A percentile compares a stretch with the other conserved stretches of the same genome.
These are phyloP conservation scores for Leccinum imitatum DNA, from an alignment of 768 basidiomycete genomes.

Conservation along the genomic window DNA sequence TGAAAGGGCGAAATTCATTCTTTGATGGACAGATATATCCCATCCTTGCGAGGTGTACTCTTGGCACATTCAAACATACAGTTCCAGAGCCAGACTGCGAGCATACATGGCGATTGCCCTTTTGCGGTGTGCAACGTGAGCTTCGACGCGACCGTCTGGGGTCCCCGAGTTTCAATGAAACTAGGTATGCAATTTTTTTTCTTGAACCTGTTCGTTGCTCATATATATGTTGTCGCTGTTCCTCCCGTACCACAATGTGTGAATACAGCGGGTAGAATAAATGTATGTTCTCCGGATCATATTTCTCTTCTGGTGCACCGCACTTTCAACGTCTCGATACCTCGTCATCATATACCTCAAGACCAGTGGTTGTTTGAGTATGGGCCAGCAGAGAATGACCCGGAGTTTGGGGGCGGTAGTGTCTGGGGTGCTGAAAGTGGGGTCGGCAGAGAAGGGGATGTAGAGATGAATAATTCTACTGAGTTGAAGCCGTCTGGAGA, in stretches of 20 bases:
- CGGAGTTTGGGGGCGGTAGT: constrained; percentile 55
- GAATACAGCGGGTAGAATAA: constrained; percentile 75
- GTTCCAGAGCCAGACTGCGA: constrained; percentile 64
- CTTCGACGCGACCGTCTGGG: constrained; percentile 90
- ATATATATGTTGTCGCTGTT: neutral
- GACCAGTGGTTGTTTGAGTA: constrained; percentile 86
- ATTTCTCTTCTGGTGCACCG: constrained; percentile 85
- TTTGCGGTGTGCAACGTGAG: constrained; percentile 71
- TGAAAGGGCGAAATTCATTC: neutral
- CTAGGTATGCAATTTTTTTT: constrained; percentile 51
- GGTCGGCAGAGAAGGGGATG: constrained; percentile 1
- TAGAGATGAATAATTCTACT: constrained; percentile 13
- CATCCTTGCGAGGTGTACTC: constrained; percentile 83
- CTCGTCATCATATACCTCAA: constrained; percentile 82
- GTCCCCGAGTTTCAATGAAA: constrained; percentile 77
- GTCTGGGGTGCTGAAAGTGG: constrained; percentile 21
- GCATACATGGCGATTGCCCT: constrained; percentile 80
- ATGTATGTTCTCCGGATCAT: constrained; percentile 88
- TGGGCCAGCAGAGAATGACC: constrained; percentile 77
- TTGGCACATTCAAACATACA: constrained; percentile 78
- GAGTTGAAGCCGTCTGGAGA: constrained; percentile 8
- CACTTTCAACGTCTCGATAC: constrained; percentile 95
- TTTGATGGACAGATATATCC: constrained; percentile 67
- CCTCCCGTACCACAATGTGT: neutral
- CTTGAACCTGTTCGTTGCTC: neutral